Evolutionary conservation across 2,329 filamentous ascomycete genomes (phyloP).

Genomic region (Scedosporium dehoogii): DNA sequence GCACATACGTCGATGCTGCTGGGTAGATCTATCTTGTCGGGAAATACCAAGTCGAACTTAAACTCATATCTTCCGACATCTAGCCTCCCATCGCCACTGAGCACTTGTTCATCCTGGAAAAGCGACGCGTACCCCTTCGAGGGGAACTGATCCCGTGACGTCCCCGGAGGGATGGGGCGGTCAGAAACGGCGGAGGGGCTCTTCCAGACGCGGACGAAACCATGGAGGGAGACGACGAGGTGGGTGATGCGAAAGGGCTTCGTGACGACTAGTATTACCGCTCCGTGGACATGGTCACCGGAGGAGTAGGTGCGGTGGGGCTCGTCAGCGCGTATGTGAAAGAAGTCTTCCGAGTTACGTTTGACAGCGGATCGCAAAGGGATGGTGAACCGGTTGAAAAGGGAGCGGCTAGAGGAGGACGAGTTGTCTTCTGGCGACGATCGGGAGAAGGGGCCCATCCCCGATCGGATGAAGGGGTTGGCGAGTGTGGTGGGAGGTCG

Average conservation of each 20-base stretch:
- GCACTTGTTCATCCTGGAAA: slow-evolving; percentile 71
- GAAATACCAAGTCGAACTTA: slow-evolving; percentile 64
- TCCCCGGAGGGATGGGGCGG: slow-evolving; percentile 27
- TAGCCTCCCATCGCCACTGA: slow-evolving; percentile 69
- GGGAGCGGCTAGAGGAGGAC: slow-evolving; percentile 5
- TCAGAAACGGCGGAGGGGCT: slow-evolving; percentile 49
- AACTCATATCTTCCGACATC: slow-evolving; percentile 71
- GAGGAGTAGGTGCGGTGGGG: slow-evolving; percentile 68
- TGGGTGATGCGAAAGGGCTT: slow-evolving; percentile 73
- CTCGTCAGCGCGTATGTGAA: slow-evolving; percentile 67
- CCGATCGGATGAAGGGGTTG: slow-evolving; percentile 1
- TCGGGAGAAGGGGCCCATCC: slow-evolving; percentile 6
- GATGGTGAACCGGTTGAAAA: not conserved
- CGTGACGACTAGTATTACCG: slow-evolving; percentile 61
- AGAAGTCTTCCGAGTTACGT: slow-evolving; percentile 60
- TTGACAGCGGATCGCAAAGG: slow-evolving; percentile 25
- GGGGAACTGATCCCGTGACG: not conserved
- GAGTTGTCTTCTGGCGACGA: slow-evolving; percentile 4
- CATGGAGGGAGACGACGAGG: slow-evolving; percentile 67
- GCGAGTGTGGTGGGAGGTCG: not conserved
- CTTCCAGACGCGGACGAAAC: slow-evolving; percentile 71
- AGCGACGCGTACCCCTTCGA: slow-evolving; percentile 65
- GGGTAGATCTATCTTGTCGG: slow-evolving; percentile 53
- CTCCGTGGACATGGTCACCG: slow-evolving; percentile 64
- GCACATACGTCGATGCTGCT: slow-evolving; percentile 84